These are phyloP conservation scores for Nemania diffusa DNA, from an alignment of 2,329 filamentous ascomycete genomes.

Conservation along the genomic window DNA sequence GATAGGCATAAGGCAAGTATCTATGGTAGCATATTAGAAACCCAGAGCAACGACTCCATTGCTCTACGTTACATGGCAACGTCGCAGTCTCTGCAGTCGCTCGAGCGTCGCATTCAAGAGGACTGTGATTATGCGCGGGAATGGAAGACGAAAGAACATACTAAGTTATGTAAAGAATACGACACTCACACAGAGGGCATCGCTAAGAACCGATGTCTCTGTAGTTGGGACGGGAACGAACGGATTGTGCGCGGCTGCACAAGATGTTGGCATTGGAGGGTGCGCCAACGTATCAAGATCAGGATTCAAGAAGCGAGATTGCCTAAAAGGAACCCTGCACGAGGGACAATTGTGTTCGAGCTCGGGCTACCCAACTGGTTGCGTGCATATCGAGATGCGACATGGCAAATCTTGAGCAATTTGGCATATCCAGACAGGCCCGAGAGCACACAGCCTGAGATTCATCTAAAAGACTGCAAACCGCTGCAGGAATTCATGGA, in stretches of 20 bases:
- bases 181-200: slow-evolving; percentile 52
- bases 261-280: slow-evolving; percentile 55
- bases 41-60: slow-evolving; percentile 55
- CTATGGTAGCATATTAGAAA: slow-evolving; percentile 59
- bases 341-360: slow-evolving; percentile 64
- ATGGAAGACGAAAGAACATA: slow-evolving; percentile 35
- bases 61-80: slow-evolving; percentile 58
- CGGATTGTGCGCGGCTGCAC: slow-evolving; percentile 53
- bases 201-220: slow-evolving; percentile 48
- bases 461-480: slow-evolving; percentile 39
- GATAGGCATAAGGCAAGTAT: slow-evolving; percentile 46
- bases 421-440: slow-evolving; percentile 49
- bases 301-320: slow-evolving; percentile 61
- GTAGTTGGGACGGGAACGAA: slow-evolving; percentile 41
- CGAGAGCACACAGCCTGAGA: slow-evolving; percentile 14
- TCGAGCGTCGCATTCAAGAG: slow-evolving; percentile 33
- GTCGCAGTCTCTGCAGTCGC: slow-evolving; percentile 41
- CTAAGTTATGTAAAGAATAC: slow-evolving; percentile 30
- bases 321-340: slow-evolving; percentile 50
- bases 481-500: slow-evolving; percentile 33
- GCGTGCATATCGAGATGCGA: slow-evolving; percentile 61
- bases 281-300: slow-evolving; percentile 56
- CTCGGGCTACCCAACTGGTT: slow-evolving; percentile 58
- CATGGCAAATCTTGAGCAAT: slow-evolving; percentile 58
- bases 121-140: slow-evolving; percentile 31